These are phyloP conservation scores for Erodium texanum DNA, from an alignment of 441 rosid species.

Conservation along the genomic window DNA sequence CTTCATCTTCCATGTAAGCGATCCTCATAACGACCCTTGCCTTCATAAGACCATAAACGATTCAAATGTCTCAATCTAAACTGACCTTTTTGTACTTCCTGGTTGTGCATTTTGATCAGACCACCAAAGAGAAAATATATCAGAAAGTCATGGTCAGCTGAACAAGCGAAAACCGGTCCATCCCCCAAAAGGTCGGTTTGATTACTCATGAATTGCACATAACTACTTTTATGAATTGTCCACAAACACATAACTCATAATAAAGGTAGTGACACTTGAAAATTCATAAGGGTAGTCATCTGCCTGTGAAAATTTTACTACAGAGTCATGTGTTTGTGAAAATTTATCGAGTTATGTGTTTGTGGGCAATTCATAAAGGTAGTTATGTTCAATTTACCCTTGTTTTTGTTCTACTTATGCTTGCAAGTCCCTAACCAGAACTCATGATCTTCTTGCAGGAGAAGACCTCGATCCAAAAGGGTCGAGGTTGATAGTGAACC, in stretches of 20 bases:
- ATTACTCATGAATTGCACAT: neutral
- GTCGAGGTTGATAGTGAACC: conserved; percentile 3
- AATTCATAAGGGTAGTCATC: too few relatives aligned
- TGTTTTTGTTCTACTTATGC: neutral
- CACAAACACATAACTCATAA: too few relatives aligned
- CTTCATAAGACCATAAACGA: neutral
- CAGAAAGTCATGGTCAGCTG: conserved; percentile 11
- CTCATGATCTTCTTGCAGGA: conserved; percentile 19
- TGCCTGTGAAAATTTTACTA: too few relatives aligned
- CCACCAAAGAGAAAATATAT: conserved; percentile 11
- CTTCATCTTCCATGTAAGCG: conserved; percentile 39
- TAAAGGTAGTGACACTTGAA: too few relatives aligned
- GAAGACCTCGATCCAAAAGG: conserved; percentile 12
- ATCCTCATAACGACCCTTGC: neutral
- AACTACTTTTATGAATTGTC: too few relatives aligned
- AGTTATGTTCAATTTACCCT: too few relatives aligned
- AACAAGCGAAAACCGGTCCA: conserved; percentile 14
- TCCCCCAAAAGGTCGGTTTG: conserved; percentile 27
- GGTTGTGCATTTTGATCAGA: conserved; percentile 20
- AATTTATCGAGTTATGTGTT: too few relatives aligned
- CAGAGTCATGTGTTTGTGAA: too few relatives aligned
- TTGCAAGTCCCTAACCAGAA: conserved; percentile 4
- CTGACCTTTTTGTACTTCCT: neutral
- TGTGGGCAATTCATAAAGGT: too few relatives aligned
- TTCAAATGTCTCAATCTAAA: neutral